Evolutionary conservation across 148 eudicot species (phyloP), one percentile per base, ranked within the genome.

Genomic region (Drosera capensis): DNA sequence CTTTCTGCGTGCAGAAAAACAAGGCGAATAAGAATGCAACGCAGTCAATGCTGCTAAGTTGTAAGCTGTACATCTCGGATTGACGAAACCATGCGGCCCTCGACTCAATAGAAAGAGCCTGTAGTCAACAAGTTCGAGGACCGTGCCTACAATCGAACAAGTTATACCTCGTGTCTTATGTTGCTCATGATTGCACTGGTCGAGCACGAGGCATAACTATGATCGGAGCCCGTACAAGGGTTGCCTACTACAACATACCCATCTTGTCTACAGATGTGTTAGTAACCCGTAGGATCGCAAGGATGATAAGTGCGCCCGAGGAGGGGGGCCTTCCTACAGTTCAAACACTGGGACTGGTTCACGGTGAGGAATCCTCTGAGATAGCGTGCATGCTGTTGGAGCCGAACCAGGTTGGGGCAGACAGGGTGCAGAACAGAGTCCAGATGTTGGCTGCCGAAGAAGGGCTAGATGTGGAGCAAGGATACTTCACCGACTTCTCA

Each of bases 321-420:
- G 85, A 80, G 14, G 85, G 85, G 1, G 79, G 85, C 22, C 69
- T 78, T 30, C 79, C 85, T 0, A 64, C 77, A 0, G 79, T 78
- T 30, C 84, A 77, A 26, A 58, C 84, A 0, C 44, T 77, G 13
- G 79, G 79, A 20, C 60, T 77, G 17, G 76, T 68, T 19, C 84
- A 77, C 14, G 85, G 79, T 0, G 74, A 78, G 54, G 85, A 73
- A 29, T 46, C 71, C 0, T 73, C 72, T 14, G 75, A 71, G 65
- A 65, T 71, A 22, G 71, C 68, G 1, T 71, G 75, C 46, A 57
- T 71, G 67, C 50, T 71, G n/a, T 45, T 71, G 36, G 71, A 71
- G 55, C 71, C 75, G 14, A 66, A 71, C 39, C 50, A 59, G 48
- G 36, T 66, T 43, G 75, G 75, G 15, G 71, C 68, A 1, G 75